Evolutionary conservation across 2,329 filamentous ascomycete species (phyloP), one percentile per base, ranked within the genome.

Genomic region (Hymenoscyphus linearis): DNA sequence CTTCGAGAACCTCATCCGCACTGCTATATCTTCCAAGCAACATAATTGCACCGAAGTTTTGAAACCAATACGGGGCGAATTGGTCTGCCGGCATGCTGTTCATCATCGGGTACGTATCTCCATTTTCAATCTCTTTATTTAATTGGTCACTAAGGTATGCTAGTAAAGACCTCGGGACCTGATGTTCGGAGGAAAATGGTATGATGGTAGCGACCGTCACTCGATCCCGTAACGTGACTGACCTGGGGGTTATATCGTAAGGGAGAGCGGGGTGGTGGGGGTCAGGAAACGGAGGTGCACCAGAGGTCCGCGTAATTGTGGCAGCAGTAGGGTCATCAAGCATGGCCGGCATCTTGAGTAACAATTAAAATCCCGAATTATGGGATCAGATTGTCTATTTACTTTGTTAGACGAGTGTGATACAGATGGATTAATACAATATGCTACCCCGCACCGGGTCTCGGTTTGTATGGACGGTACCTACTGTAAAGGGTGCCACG

Each of bases 11-110:
- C 75, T 74, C 82, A 52, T 81, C 76, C 36, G 77, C 74, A 54
- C 76, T 79, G n/a, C 80, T 78, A 47, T 88, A 80, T 60, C 86
- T 83, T 16, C 87, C 87, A 52, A 88, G 73, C 13, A 90, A 74
- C 86, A 90, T 89, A 58, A 90, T 80, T 2, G 87, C 87, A 55
- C 82, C 86, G 69, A 90, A 90, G 68, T 88, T 87, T 55, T 85
- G 84, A 71, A 91, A 90, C 87, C 87, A 91, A 72, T 89, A 90
- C 16, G 81, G 78, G 2, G 82, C 82, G 69, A 90, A 91, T 40
- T 80, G 79, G 7, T 83, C 80, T 2, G 86, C 73, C 1, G 84
- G 75, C 71, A 90, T 80, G 13, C 80, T 77, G 53, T 87, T 81
- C 60, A 85, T 81, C 83, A 89, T 87, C 18, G 87, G 86, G 72